Percentiles rank a stretch among this genome's conserved stretches.
Conservation (phyloP, 305 asterid species). For the Plantago coronopus region DNA sequence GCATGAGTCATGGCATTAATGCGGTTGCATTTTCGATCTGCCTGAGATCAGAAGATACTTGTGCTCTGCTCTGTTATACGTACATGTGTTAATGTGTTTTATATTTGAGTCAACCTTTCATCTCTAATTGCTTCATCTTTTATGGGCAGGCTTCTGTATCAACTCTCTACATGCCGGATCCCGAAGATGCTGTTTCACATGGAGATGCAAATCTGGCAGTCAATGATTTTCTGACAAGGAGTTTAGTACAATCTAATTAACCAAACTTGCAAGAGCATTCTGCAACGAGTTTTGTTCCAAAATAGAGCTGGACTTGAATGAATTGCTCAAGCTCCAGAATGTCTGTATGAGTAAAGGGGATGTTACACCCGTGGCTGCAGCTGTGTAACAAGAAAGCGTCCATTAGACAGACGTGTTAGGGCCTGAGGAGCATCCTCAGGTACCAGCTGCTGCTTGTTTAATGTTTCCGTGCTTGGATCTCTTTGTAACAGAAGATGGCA, state of each 20-base stretch:
- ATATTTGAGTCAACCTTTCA: neutral
- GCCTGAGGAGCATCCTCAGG: constrained; percentile 7
- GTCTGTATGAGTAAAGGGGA: constrained; percentile 2
- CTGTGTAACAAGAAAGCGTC: constrained; percentile 13
- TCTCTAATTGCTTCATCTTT: constrained; percentile 5
- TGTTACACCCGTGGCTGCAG: neutral
- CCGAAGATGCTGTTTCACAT: constrained; percentile 95
- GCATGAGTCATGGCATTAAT: too few relatives aligned
- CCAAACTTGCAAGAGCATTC: constrained; percentile 5
- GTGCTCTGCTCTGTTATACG: too few relatives aligned
- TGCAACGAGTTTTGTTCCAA: neutral
- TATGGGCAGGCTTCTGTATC: constrained; percentile 59
- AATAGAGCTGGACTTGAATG: constrained; percentile 5
- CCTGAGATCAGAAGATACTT: too few relatives aligned
- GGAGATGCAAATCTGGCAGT: constrained; percentile 96
- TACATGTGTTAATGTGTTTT: too few relatives aligned
- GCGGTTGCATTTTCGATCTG: too few relatives aligned
- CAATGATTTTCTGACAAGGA: constrained; percentile 74
- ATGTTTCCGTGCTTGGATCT: constrained; percentile 1
- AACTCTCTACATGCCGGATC: constrained; percentile 86
- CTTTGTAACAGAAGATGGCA: constrained; percentile 20
- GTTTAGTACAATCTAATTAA: constrained; percentile 31
- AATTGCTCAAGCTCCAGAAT: constrained; percentile 9
- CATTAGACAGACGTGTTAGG: constrained; percentile 15
- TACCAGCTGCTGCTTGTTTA: constrained; percentile 23